Base-by-base conservation (phyloP, 2,329 filamentous ascomycete genomes). In the Paraphaeosphaeria minitans region DNA sequence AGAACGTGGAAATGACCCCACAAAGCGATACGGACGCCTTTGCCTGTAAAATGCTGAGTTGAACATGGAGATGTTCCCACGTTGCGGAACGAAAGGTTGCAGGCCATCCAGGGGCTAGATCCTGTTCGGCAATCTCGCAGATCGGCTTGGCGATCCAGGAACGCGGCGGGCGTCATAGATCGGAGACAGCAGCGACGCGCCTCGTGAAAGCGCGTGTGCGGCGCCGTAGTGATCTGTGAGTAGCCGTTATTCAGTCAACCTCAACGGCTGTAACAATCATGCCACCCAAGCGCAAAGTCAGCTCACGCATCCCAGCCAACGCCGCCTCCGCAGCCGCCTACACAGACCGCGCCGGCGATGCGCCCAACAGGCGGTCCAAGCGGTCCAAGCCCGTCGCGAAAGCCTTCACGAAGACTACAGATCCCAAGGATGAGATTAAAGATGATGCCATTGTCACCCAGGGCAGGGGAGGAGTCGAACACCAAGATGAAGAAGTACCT, bases 361-460 rank as follows among this genome's bases (percentile, higher is more conserved):
- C 70, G 16, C 66, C 75, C 37, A 78, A 78, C 65, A 75, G 77
- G 53, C 75, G 76, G 19, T 78, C 75, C 12, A 67, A 70, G 24
- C 50, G 64, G 21, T 73, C 76, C 3, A 69, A 70, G 37, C 71
- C 75, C 3, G 33, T 60, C 0, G 57, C 62, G 2, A 74, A 75
- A 60, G 60, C 66, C n/a, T 65, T 66, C 43, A 60, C 61, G n/a
- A 68, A 68, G 16, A 47, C 42, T 12, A 9, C 56, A 57, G 1
- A 45, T 49, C 9, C n/a, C 60, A 29, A 47, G 47, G 31, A 13
- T 19, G 27, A 22, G 12, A 4, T 29, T 12, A 31, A 42, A 19
- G 27, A 31, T 2, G 63, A 60, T 4, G 63, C 66, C 3, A 63
- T 56, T 14, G 64, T 65, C 12, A 42, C 55, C 6, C 21, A 69